phyloP scores from a whole-genome alignment of 192 early-diverging fungal species.

The Coemansia sp. region DNA sequence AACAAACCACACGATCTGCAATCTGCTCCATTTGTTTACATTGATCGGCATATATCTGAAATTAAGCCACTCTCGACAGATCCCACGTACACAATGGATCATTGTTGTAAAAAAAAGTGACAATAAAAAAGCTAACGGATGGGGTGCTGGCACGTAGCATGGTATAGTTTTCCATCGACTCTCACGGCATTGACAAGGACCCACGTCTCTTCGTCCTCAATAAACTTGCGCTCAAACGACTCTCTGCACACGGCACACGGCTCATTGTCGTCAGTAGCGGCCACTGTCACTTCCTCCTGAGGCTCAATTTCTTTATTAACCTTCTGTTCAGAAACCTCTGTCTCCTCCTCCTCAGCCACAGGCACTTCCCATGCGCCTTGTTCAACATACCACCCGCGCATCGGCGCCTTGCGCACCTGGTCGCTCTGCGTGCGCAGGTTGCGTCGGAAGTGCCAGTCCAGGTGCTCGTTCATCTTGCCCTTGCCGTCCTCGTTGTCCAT shows the following conservation, averaged over 20 bases:
- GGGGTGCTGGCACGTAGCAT: constrained; percentile 45
- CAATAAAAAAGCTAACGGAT: neutral
- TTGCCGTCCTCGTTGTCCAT: constrained; percentile 66
- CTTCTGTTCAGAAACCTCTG: constrained; percentile 1
- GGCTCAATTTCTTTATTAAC: constrained; percentile 19
- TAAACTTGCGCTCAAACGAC: constrained; percentile 72
- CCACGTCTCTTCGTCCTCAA: constrained; percentile 79
- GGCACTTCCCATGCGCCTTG: constrained; percentile 57
- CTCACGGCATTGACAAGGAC: constrained; percentile 69
- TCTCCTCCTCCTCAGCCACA: constrained; percentile 17
- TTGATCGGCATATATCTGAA: constrained; percentile 12
- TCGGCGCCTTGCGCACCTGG: constrained; percentile 77
- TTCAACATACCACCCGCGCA: constrained; percentile 85
- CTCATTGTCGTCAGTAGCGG: constrained; percentile 55
- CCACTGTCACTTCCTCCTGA: constrained; percentile 41
- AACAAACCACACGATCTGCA: neutral
- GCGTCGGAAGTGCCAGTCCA: constrained; percentile 97
- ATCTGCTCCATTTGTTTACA: constrained; percentile 4
- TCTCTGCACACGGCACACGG: constrained; percentile 79
- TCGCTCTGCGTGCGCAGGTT: constrained; percentile 83
- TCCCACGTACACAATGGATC: neutral
- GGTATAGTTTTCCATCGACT: constrained; percentile 57
- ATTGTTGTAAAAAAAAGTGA: neutral
- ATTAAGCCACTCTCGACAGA: neutral
- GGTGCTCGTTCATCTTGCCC: constrained; percentile 77